These are phyloP conservation scores for Xylaria hypoxylon DNA, from an alignment of 2,329 filamentous ascomycete species.

Conservation along the genomic window DNA sequence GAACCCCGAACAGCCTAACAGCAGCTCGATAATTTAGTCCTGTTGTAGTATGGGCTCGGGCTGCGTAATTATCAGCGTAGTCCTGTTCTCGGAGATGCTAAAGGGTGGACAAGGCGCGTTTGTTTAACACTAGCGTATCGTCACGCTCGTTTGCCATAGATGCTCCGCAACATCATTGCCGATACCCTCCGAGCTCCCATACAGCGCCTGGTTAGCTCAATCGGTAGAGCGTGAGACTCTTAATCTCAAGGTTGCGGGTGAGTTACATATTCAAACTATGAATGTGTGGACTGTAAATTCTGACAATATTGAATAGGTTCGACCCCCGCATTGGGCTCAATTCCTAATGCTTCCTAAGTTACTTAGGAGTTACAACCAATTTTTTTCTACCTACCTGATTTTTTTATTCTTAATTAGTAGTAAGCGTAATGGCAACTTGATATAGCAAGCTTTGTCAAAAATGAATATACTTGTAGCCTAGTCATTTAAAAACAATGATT, in stretches of 20 bases:
- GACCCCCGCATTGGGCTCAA: constrained; percentile 63
- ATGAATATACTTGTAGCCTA: no score
- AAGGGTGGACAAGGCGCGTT: no score
- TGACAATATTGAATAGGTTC: constrained; percentile 44
- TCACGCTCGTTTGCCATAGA: neutral
- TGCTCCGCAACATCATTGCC: no score
- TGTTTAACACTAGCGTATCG: neutral
- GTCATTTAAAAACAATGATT: no score
- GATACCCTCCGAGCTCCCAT: no score
- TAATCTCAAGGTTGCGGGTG: constrained; percentile 57
- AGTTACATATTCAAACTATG: neutral
- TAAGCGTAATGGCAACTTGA: no score
- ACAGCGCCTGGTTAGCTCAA: constrained; percentile 70
- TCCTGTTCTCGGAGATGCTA: no score
- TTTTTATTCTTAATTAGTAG: neutral
- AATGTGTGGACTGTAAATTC: neutral
- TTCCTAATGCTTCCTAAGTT: constrained; percentile 51
- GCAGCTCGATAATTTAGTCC: no score
- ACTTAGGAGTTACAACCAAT: constrained; percentile 23
- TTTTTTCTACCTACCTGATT: neutral
- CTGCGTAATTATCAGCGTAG: no score
- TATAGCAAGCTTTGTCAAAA: no score
- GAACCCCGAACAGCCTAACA: no score
- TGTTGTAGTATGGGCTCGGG: no score
- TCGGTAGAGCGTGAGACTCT: constrained; percentile 80